These are phyloP conservation scores for Rhododendron henanense DNA, from an alignment of 148 eudicot species.

Conservation along the genomic window DNA sequence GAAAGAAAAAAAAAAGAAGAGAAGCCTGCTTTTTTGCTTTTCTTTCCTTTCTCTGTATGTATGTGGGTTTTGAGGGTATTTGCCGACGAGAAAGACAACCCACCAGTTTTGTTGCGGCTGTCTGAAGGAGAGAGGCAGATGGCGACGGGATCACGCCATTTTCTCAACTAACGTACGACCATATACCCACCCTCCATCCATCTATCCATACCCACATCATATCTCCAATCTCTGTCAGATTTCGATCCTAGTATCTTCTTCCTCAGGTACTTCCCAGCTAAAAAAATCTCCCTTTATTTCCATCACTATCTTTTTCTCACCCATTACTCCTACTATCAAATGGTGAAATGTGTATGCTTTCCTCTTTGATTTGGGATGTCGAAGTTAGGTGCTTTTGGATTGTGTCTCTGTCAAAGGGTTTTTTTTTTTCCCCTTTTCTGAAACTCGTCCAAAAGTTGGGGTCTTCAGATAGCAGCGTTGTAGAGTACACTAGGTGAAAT, in stretches of 20 bases:
- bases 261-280: not conserved
- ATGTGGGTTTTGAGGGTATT: constrained; percentile 11
- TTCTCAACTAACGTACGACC: constrained; percentile 7
- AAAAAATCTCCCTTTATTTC: not conserved
- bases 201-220: not conserved
- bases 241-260: constrained; percentile 17
- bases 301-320: not conserved
- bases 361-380: not conserved
- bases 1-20: too few species aligned
- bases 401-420: too few species aligned
- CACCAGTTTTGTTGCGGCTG: constrained; percentile 33
- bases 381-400: too few species aligned
- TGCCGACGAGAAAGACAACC: constrained; percentile 22
- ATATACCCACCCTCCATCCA: not conserved
- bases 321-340: not conserved
- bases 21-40: not conserved
- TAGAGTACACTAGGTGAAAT: constrained; percentile 2
- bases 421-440: too few species aligned
- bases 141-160: constrained; percentile 36
- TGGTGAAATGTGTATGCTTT: not conserved
- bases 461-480: not conserved
- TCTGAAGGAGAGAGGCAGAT: constrained; percentile 15
- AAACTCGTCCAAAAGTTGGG: not conserved
- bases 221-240: constrained; percentile 14
- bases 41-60: not conserved